Conservation (phyloP, 768 basidiomycete species). For the Pholiota conissans region DNA sequence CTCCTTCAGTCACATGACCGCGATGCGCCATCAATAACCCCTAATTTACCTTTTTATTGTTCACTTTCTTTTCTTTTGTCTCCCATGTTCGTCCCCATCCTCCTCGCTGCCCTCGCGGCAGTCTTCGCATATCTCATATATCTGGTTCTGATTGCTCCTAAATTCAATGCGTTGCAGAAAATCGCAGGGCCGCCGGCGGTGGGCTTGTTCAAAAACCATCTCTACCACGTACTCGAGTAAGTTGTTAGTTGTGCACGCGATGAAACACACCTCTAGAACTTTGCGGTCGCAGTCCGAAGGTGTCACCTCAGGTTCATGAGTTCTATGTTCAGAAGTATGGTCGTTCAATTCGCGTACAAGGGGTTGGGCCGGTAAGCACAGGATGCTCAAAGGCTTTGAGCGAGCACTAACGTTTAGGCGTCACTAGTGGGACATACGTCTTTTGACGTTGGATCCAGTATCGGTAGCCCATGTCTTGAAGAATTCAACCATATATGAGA, state of each 20-base stretch:
- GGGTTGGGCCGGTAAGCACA: slow-evolving; percentile 62
- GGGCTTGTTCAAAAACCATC: slow-evolving; percentile 52
- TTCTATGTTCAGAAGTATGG: slow-evolving; percentile 60
- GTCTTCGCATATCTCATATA: slow-evolving; percentile 27
- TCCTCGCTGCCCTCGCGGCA: slow-evolving; percentile 11
- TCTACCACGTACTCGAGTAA: slow-evolving; percentile 59
- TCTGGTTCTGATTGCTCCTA: slow-evolving; percentile 30
- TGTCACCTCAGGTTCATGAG: slow-evolving; percentile 56
- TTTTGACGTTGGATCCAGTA: slow-evolving; percentile 78
- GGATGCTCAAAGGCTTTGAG: background rate
- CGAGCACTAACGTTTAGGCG: background rate
- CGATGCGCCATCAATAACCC: background rate
- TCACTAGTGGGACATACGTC: slow-evolving; percentile 71
- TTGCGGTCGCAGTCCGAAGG: slow-evolving; percentile 41
- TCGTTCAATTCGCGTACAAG: slow-evolving; percentile 66
- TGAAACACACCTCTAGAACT: background rate
- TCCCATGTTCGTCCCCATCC: slow-evolving; percentile 8
- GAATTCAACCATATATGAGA: slow-evolving; percentile 73
- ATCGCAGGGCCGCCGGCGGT: slow-evolving; percentile 62
- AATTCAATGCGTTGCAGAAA: slow-evolving; percentile 46
- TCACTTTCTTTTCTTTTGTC: slow-evolving; percentile 6
- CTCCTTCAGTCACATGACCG: slow-evolving; percentile 9
- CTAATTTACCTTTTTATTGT: background rate
- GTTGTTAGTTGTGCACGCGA: slow-evolving; percentile 18
- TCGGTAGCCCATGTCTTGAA: slow-evolving; percentile 76